A percentile compares a stretch with the other conserved stretches of the same genome.
Evolutionary conservation across 2,329 filamentous ascomycete species (phyloP).

Genomic region (Didymosphaeria variabile): DNA sequence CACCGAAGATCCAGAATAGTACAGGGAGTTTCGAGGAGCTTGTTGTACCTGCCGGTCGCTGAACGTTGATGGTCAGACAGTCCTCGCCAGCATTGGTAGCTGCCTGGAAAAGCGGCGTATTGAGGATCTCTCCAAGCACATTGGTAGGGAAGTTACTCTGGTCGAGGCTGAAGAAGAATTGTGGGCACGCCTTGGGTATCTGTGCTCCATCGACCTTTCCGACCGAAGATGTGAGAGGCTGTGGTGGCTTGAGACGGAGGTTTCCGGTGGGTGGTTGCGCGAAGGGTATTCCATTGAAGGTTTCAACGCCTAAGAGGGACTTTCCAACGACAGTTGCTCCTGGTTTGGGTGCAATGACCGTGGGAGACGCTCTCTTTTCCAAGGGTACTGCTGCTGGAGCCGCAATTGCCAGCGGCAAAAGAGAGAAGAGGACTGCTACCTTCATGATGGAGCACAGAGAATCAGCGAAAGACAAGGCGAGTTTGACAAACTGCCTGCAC

Average conservation of each 20-base stretch:
- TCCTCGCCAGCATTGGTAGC: slow-evolving; percentile 52
- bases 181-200: slow-evolving; percentile 71
- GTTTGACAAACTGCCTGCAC: slow-evolving; percentile 9
- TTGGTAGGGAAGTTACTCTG: slow-evolving; percentile 43
- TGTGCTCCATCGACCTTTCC: slow-evolving; percentile 70
- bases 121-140: slow-evolving; percentile 49
- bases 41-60: slow-evolving; percentile 51
- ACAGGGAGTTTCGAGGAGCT: slow-evolving; percentile 54
- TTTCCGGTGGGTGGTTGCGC: slow-evolving; percentile 73
- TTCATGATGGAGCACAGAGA: slow-evolving; percentile 38
- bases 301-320: slow-evolving; percentile 63
- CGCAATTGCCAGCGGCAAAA: slow-evolving; percentile 42
- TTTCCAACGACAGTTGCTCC: slow-evolving; percentile 65
- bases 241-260: slow-evolving; percentile 74
- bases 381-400: slow-evolving; percentile 44
- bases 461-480: not conserved
- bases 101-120: slow-evolving; percentile 52
- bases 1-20: slow-evolving; percentile 60
- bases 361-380: slow-evolving; percentile 59
- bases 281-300: slow-evolving; percentile 79
- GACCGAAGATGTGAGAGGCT: slow-evolving; percentile 64
- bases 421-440: slow-evolving; percentile 28
- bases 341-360: slow-evolving; percentile 62
- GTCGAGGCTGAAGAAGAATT: slow-evolving; percentile 70
- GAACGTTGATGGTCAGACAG: slow-evolving; percentile 55